Evolutionary conservation across 129 eudicot genomes (phyloP).

Genomic region (Deinandra increscens): DNA sequence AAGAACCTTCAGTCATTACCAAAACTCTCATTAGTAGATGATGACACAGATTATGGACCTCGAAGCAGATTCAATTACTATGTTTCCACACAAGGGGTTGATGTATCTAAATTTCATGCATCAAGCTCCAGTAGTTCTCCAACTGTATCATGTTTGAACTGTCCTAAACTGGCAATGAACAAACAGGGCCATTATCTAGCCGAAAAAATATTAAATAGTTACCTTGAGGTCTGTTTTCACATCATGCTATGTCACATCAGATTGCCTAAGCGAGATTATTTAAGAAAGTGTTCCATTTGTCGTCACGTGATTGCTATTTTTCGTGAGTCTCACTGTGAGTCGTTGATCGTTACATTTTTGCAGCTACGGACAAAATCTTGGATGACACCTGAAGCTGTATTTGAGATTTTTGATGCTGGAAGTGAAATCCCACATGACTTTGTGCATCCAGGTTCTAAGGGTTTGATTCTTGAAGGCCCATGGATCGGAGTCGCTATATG

Average conservation of each 20-base stretch:
- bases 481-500: conserved; percentile 25
- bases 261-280: no score
- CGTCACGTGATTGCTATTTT: no score
- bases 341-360: background rate
- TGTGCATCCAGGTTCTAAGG: background rate
- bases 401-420: background rate
- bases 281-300: no score
- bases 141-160: background rate
- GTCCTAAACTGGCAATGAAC: background rate
- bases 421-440: background rate
- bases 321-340: background rate
- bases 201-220: background rate
- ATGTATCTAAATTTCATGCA: background rate
- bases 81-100: background rate
- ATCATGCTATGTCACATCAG: no score
- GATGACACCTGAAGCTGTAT: conserved; percentile 22
- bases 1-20: background rate
- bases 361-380: conserved; percentile 3
- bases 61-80: background rate
- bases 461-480: conserved; percentile 4
- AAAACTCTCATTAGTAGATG: background rate
- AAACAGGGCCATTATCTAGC: background rate
- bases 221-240: background rate
- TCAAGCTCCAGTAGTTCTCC: background rate
- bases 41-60: background rate